phyloP scores from a whole-genome alignment of 345 rosid genomes.

The Salix purpurea region DNA sequence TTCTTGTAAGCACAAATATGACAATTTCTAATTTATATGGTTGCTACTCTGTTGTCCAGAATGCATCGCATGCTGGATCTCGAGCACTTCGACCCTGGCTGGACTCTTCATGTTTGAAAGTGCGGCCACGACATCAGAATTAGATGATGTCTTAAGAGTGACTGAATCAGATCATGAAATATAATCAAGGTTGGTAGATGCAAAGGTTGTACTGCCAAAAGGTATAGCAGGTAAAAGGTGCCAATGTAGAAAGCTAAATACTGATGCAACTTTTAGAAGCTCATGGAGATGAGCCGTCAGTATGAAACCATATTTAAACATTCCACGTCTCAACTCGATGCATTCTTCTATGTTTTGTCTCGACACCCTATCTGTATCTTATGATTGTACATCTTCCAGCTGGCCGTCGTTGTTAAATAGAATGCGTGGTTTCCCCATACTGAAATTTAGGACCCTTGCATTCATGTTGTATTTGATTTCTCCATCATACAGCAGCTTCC shows the following conservation, averaged over 20 bases:
- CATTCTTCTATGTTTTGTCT: background rate
- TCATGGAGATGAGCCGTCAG: background rate
- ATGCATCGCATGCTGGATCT: constrained; percentile 34
- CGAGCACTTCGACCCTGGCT: constrained; percentile 53
- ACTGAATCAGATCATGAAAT: background rate
- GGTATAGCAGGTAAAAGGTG: background rate
- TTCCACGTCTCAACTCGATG: background rate
- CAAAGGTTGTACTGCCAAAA: background rate
- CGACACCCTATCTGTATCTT: background rate
- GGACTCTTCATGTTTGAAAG: constrained; percentile 29
- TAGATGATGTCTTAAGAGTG: no score
- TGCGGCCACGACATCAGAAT: constrained; percentile 10
- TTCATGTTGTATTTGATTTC: constrained; percentile 67
- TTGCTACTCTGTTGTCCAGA: constrained; percentile 28
- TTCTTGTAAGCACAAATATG: background rate
- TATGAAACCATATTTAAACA: background rate
- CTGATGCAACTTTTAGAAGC: background rate
- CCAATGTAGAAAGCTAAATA: background rate
- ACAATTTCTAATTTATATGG: background rate
- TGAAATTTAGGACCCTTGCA: constrained; percentile 63
- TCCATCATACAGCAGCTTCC: constrained; percentile 79
- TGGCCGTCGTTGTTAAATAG: constrained; percentile 6
- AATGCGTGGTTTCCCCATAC: constrained; percentile 41
- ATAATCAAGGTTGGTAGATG: background rate
- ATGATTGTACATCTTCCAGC: constrained; percentile 12